A percentile compares a stretch with the other conserved stretches of the same genome.
These are phyloP conservation scores for Vigna mungo DNA, from an alignment of 306 rosid genomes.

Conservation along the genomic window DNA sequence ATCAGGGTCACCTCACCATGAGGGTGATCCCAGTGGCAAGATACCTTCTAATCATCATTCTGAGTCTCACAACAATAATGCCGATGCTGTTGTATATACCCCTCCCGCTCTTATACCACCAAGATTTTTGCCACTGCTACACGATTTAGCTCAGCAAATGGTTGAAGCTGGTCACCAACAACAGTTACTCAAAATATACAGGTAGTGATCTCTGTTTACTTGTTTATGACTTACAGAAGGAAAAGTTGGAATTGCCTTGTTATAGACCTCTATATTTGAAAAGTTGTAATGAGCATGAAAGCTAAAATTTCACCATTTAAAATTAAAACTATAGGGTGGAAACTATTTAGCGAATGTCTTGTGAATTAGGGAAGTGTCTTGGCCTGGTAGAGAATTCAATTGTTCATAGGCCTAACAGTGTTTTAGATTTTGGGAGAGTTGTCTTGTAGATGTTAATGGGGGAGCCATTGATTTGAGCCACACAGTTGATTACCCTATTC, in stretches of 20 bases:
- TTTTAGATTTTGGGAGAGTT: neutral
- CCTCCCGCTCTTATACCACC: conserved; percentile 95
- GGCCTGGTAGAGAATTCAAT: neutral
- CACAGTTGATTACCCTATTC: neutral
- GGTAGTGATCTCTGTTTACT: conserved; percentile 52
- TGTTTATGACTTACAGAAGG: conserved; percentile 22
- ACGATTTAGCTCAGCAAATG: conserved; percentile 88
- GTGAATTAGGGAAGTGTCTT: conserved; percentile 14
- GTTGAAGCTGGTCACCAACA: conserved; percentile 92
- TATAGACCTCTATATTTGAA: too few species aligned
- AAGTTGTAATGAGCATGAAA: too few species aligned
- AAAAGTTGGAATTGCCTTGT: conserved; percentile 29
- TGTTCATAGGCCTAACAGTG: neutral
- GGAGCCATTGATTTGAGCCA: conserved; percentile 7
- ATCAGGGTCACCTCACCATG: conserved; percentile 84
- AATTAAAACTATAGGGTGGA: neutral
- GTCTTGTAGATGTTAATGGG: neutral
- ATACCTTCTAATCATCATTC: conserved; percentile 66
- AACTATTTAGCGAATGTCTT: neutral
- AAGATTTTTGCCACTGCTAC: conserved; percentile 78
- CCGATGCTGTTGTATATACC: conserved; percentile 79
- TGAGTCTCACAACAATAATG: conserved; percentile 60
- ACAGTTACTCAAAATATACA: conserved; percentile 78
- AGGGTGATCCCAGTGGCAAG: conserved; percentile 65
- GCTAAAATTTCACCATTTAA: too few species aligned